Conservation (phyloP, 495 filamentous ascomycete species). For the Penicillium bialowiezense region DNA sequence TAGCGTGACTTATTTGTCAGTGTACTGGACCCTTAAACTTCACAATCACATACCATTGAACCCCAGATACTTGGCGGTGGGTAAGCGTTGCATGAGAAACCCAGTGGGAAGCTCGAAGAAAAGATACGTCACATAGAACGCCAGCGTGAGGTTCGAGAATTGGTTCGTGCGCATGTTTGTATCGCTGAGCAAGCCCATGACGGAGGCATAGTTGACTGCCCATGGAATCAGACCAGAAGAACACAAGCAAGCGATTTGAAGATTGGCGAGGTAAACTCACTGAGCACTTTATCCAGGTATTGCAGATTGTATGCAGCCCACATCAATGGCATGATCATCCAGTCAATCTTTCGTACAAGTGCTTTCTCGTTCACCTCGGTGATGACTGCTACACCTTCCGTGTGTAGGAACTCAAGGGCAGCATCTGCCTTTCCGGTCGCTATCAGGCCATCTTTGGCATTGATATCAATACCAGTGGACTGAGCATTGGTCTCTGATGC, state of each 20-base stretch:
- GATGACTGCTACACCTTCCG: slow-evolving; percentile 10
- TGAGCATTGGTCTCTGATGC: not conserved
- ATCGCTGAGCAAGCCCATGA: slow-evolving; percentile 53
- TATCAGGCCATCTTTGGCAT: slow-evolving; percentile 14
- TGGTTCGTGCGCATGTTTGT: slow-evolving; percentile 52
- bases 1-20: slow-evolving; percentile 32
- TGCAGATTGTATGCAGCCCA: slow-evolving; percentile 58
- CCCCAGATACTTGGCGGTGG: slow-evolving; percentile 48
- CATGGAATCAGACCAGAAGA: too few species aligned
- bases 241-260: not conserved
- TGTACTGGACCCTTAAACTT: too few species aligned
- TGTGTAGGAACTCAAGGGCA: slow-evolving; percentile 25
- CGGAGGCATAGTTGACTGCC: slow-evolving; percentile 52
- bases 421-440: slow-evolving; percentile 23
- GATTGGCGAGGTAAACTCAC: slow-evolving; percentile 5
- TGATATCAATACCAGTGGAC: slow-evolving; percentile 6
- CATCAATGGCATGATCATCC: slow-evolving; percentile 41
- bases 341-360: slow-evolving; percentile 40
- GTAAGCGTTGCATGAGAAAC: slow-evolving; percentile 44
- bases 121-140: slow-evolving; percentile 53
- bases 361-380: slow-evolving; percentile 30
- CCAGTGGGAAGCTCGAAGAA: slow-evolving; percentile 35
- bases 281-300: slow-evolving; percentile 64
- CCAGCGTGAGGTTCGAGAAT: slow-evolving; percentile 51
- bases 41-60: slow-evolving; percentile 36